Evolutionary conservation across 208 protist species (phyloP).

Genomic region (Eutreptiella sp.): DNA sequence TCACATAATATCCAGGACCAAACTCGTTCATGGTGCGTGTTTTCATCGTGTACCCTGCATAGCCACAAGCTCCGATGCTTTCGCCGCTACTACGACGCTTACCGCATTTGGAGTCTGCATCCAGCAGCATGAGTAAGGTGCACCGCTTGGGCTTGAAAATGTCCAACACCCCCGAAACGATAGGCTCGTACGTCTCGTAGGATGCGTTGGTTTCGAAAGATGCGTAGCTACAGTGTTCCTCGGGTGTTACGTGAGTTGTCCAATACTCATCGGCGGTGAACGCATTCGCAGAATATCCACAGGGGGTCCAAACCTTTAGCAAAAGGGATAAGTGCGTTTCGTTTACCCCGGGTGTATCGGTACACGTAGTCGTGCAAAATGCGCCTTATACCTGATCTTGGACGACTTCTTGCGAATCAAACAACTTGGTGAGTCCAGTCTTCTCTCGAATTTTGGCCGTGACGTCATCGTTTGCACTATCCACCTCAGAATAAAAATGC

Average conservation of each 20-base stretch:
- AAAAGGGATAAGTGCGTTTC: constrained; percentile 47
- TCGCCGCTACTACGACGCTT: too few relatives aligned
- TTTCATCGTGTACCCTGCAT: too few relatives aligned
- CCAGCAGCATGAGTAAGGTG: too few relatives aligned
- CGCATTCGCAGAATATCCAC: constrained; percentile 87
- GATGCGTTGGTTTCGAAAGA: constrained; percentile 82
- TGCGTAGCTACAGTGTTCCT: constrained; percentile 81
- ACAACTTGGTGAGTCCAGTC: constrained; percentile 58
- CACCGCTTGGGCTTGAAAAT: constrained; percentile 25
- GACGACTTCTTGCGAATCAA: constrained; percentile 21
- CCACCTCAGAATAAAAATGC: too few relatives aligned
- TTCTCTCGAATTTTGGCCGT: constrained; percentile 56
- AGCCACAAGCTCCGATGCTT: too few relatives aligned
- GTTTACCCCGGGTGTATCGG: background rate
- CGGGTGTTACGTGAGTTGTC: constrained; percentile 90
- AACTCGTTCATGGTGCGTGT: too few relatives aligned
- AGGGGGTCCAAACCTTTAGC: constrained; percentile 82
- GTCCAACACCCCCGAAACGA: constrained; percentile 18
- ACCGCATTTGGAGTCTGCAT: too few relatives aligned
- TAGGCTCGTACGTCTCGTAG: constrained; percentile 16
- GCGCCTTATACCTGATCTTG: background rate
- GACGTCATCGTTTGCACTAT: constrained; percentile 52
- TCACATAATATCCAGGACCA: too few relatives aligned
- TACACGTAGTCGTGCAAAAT: background rate
- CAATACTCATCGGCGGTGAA: constrained; percentile 73